A percentile compares a stretch with the other conserved stretches of the same genome.
phyloP scores from a whole-genome alignment of 169 alveolate genomes.

The Eimeria zaria region DNA sequence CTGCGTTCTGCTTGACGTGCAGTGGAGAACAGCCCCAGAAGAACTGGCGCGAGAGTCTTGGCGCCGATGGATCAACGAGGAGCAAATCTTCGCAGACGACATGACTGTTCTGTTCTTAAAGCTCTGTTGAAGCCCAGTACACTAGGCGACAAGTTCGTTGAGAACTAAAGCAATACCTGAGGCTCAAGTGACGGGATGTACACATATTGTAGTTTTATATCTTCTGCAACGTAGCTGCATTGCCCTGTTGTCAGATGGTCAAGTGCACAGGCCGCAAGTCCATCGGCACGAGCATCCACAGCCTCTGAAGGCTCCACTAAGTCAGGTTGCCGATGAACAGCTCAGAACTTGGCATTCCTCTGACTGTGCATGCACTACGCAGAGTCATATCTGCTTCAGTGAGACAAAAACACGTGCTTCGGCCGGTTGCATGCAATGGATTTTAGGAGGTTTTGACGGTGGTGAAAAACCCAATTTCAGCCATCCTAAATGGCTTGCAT shows the following conservation, averaged over 20 bases:
- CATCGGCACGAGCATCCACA: background rate
- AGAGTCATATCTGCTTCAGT: background rate
- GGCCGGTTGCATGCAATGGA: background rate
- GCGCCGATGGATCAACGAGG: conserved; percentile 94
- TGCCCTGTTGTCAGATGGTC: conserved; percentile 3
- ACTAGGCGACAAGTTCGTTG: background rate
- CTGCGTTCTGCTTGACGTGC: conserved; percentile 84
- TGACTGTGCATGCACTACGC: background rate
- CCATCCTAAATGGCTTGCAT: conserved; percentile 4
- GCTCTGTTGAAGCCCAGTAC: conserved; percentile 11
- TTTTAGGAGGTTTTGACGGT: background rate
- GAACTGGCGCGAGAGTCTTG: conserved; percentile 94
- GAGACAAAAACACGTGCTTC: background rate
- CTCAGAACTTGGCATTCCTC: background rate
- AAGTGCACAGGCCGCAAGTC: conserved; percentile 4
- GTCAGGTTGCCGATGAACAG: background rate
- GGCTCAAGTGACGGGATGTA: background rate
- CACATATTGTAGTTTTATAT: background rate
- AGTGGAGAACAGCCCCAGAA: conserved; percentile 86
- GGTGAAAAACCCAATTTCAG: background rate
- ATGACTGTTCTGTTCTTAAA: conserved; percentile 87
- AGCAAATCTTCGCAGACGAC: conserved; percentile 93
- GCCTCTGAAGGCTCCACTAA: background rate
- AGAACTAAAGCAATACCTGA: background rate
- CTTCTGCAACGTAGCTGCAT: background rate